Evolutionary conservation across 1,284 basidiomycete genomes (phyloP), one percentile per base, ranked within the genome.

Genomic region (Irpex sp.): DNA sequence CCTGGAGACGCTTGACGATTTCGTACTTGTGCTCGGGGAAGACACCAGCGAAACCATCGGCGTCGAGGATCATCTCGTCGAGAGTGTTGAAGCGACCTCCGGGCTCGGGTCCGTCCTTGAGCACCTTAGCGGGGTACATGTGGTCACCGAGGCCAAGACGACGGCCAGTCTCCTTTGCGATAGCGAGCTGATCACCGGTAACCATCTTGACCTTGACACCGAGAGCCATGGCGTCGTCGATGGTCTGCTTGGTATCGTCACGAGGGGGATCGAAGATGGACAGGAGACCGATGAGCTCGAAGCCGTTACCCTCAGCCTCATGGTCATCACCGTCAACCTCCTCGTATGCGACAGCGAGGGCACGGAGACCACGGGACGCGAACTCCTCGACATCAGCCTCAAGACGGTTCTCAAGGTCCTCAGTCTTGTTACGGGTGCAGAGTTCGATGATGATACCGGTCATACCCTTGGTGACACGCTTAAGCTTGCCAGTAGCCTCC

Each of bases 151-250:
- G 83, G 74, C 96, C 96, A 63, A 98, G 93, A 83, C 95, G 93
- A 79, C 95, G 93, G 70, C 97, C 96, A 67, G 96, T 98, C 80
- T 98, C 97, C 88, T 98, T 98, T 64, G 96, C 96, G 70, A 98
- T 98, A 71, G 97, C 96, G 74, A 98, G 93, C 83, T 98, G 95
- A 79, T 98, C 96, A 87, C 96, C 96, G 57, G 96, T 98, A 68
- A 98, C 95, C 97, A 98, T 98, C 91, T 98, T 98, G 78, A 98
- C 96, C 78, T 92, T 92, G 70, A 98, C 95, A 81, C 97, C 96
- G 75, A 98, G 93, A 65, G 90, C 90, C 67, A 95, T 83, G 65
- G 96, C 96, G 78, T 98, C 95, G 76, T 98, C 95, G 75, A 99
- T 97, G 43, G 97, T 99, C 81, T 98, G 93, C 84, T 98, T 97